phyloP scores from a whole-genome alignment of 164 flowering plant genomes.

The Magnolia officinalis region DNA sequence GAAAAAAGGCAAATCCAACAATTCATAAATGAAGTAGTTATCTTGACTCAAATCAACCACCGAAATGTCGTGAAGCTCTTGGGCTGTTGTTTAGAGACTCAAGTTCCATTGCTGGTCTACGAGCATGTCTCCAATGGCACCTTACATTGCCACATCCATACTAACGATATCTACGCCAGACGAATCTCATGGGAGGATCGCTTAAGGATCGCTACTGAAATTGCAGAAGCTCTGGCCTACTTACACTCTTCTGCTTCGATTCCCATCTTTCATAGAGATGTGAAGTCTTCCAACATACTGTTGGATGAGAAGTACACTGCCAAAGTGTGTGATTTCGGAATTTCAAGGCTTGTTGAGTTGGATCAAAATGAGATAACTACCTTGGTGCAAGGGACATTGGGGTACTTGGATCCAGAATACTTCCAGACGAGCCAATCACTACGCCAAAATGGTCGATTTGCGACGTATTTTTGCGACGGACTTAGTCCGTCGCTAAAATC shows the following conservation, averaged over 20 bases:
- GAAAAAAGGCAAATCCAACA: slow-evolving; percentile 23
- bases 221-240: slow-evolving; percentile 28
- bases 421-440: slow-evolving; percentile 23
- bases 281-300: slow-evolving; percentile 36
- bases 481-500: too few species aligned
- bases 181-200: slow-evolving; percentile 25
- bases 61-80: slow-evolving; percentile 25
- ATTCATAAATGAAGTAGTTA: slow-evolving; percentile 22
- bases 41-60: slow-evolving; percentile 24
- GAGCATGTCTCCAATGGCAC: slow-evolving; percentile 23
- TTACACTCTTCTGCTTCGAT: slow-evolving; percentile 32
- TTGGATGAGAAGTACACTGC: slow-evolving; percentile 27
- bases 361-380: slow-evolving; percentile 26
- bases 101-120: slow-evolving; percentile 27
- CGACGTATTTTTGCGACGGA: too few species aligned
- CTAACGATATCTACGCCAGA: not conserved
- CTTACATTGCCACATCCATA: slow-evolving; percentile 20
- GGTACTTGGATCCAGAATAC: slow-evolving; percentile 34
- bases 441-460: too few species aligned
- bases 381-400: slow-evolving; percentile 27
- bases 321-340: slow-evolving; percentile 38
- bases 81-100: slow-evolving; percentile 27
- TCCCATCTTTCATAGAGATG: slow-evolving; percentile 33
- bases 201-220: slow-evolving; percentile 23
- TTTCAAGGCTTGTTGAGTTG: slow-evolving; percentile 25